phyloP scores from a whole-genome alignment of 495 filamentous ascomycete species.

The Podospora bellae-mahoneyi region DNA sequence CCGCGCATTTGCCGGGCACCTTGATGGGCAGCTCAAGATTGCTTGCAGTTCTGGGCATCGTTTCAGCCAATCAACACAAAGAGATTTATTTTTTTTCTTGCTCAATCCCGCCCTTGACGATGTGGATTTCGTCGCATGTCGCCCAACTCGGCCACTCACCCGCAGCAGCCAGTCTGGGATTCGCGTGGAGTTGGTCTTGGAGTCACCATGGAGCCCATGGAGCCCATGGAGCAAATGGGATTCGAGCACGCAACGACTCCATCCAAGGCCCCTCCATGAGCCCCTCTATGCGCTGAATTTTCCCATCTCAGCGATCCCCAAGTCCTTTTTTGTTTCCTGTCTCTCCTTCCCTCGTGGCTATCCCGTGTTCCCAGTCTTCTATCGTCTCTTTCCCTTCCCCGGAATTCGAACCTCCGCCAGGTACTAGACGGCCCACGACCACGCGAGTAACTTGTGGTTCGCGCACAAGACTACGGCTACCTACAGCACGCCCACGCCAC shows the following conservation, averaged over 20 bases:
- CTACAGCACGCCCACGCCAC: not conserved
- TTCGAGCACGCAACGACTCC: not conserved
- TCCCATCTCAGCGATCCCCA: slow-evolving; percentile 4
- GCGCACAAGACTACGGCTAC: not conserved
- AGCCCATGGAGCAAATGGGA: not conserved
- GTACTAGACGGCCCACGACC: not conserved
- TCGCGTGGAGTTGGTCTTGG: not conserved
- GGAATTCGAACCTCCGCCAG: not conserved
- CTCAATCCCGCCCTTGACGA: slow-evolving; percentile 7
- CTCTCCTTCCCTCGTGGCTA: slow-evolving; percentile 10
- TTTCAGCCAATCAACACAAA: slow-evolving; percentile 17
- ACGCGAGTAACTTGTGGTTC: not conserved
- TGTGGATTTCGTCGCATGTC: not conserved
- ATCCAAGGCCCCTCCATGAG: not conserved
- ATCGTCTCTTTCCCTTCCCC: slow-evolving; percentile 3
- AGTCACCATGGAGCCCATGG: not conserved
- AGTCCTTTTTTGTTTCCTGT: slow-evolving; percentile 7
- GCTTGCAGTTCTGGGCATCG: slow-evolving; percentile 13
- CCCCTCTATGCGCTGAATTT: slow-evolving; percentile 4
- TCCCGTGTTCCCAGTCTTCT: slow-evolving; percentile 4
- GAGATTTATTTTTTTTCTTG: slow-evolving; percentile 14
- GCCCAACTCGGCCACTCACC: slow-evolving; percentile 11
- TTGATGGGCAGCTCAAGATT: slow-evolving; percentile 9
- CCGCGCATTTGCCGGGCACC: not conserved
- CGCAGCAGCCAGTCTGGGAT: not conserved